Base-by-base conservation (phyloP, 2,329 filamentous ascomycete genomes). In the Pezicula neosporulosa region DNA sequence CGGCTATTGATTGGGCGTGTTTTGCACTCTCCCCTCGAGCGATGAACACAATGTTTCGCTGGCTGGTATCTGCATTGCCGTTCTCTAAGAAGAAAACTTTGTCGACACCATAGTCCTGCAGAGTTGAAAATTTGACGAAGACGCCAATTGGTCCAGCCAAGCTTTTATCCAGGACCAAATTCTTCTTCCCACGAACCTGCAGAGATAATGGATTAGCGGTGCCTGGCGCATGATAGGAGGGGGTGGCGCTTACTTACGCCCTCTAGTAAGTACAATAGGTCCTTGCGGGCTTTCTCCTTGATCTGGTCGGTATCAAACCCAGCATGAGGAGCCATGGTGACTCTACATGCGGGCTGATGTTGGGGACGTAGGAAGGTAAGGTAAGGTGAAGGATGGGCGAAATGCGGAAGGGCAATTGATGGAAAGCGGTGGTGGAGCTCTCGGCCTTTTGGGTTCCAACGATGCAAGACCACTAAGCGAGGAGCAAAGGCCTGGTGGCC, bases 141-240 rank as follows among this genome's bases (percentile, higher is more conserved):
- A 93, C 80, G 53, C 92, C 90, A 60, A 99, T 81, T 28, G 92
- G 90, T 21, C 93, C 94, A 60, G 93, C 91, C 62, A 99, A 80
- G 63, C 86, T 86, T 70, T 88, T 89, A 69, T 97, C 93, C 66
- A 99, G 87, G 48, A 99, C 89, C 55, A 99, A 78, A 66, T 97
- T 97, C 80, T 99, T 99, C 82, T 97, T 99, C 62, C 95, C 95
- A 68, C 93, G 89, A 59, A 97, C 90, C 94, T 99, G 66, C 42
- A 56, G 48, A 55, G 16, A 39, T 39, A 16, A 39, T 51, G 48
- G 45, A 47, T 45, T 56, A 73, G 70, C 54, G 54, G 57, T 56
- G 57, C 60, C 47, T 53, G 43, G 49, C 39, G 37, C 47, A 47
- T 13, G 27, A 44, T 41, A 37, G 41, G 19, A 33, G 44, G 33